Base-by-base conservation (phyloP, 2,329 filamentous ascomycete species). In the Monosporascus sp. region DNA sequence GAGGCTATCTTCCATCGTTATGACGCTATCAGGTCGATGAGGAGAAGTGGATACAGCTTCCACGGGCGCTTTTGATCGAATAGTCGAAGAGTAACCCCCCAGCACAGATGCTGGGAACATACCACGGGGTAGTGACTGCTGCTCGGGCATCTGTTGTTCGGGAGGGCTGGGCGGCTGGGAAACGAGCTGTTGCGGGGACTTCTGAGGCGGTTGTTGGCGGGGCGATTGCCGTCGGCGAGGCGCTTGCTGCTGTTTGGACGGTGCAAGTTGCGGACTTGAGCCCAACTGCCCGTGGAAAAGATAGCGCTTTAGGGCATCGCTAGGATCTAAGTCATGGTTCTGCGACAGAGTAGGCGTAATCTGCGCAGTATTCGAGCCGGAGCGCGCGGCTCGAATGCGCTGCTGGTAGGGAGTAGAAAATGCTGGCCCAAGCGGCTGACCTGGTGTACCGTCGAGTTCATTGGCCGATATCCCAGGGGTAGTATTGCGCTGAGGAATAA, bases 361-460 rank as follows among this genome's bases (percentile, higher is more conserved):
- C 20, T 57, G 64, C 39, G 54, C 50, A 24, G 63, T 58, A 31
- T 31, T 54, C 18, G 59, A 66, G 42, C 51, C 64, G 11, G 70
- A 67, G 18, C 74, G 76, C 22, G 77, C 80, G 50, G 81, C 82
- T 52, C 75, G 77, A 54, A 86, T 84, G 44, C 83, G 79, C 54
- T 85, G 81, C 6, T 79, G 72, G 59, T 83, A 86, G 0, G 83
- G 81, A 0, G 85, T 86, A 5, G 86, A 85, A 66, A 89, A 89
- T 2, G 86, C 80, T 27, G 84, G 84, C 3, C 80, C 86, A 59
- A 84, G 80, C 31, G 76, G 73, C 46, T 72, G 76, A 44, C 75
- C 74, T 20, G 77, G 75, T 18, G 76, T 78, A 24, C 80, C 79
- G 57, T 89, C 84, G 46, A 91, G 73, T 64, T 95, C 90, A 56